These are phyloP conservation scores for Nakaseomyces nivariensis DNA, from an alignment of 1,139 yeast genomes.

Conservation along the genomic window DNA sequence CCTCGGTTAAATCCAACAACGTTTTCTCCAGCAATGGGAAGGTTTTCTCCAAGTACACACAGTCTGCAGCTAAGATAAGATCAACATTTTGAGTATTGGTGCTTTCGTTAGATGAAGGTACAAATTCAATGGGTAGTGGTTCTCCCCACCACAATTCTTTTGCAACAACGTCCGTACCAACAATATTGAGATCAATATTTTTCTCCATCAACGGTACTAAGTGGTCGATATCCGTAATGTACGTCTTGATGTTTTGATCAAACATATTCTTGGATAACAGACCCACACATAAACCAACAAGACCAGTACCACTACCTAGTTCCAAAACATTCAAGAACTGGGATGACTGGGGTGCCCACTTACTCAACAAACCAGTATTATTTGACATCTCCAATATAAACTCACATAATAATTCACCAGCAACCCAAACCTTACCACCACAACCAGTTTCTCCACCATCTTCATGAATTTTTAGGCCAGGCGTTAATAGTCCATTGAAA, in stretches of 20 bases:
- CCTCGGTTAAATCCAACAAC: slow-evolving; percentile 35
- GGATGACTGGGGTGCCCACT: slow-evolving; percentile 6
- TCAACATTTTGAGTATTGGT: slow-evolving; percentile 28
- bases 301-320: slow-evolving; percentile 48
- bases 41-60: slow-evolving; percentile 45
- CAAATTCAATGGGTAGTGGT: slow-evolving; percentile 30
- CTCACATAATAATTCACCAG: slow-evolving; percentile 43
- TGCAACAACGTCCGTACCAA: slow-evolving; percentile 33
- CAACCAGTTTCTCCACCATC: slow-evolving; percentile 52
- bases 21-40: slow-evolving; percentile 43
- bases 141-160: slow-evolving; percentile 42
- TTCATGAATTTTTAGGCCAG: slow-evolving; percentile 36
- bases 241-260: slow-evolving; percentile 30
- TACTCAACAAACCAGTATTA: slow-evolving; percentile 5
- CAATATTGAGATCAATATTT: slow-evolving; percentile 35
- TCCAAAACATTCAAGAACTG: slow-evolving; percentile 34
- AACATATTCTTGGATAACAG: slow-evolving; percentile 8
- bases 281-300: slow-evolving; percentile 36
- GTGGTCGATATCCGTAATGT: slow-evolving; percentile 35
- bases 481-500: slow-evolving; percentile 34
- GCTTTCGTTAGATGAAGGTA: slow-evolving; percentile 11
- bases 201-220: slow-evolving; percentile 39
- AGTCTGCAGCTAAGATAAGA: slow-evolving; percentile 45
- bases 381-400: slow-evolving; percentile 29
- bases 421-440: slow-evolving; percentile 54